Evolutionary conservation across 1,139 yeast species (phyloP).

Genomic region (Candida gigantensis): DNA sequence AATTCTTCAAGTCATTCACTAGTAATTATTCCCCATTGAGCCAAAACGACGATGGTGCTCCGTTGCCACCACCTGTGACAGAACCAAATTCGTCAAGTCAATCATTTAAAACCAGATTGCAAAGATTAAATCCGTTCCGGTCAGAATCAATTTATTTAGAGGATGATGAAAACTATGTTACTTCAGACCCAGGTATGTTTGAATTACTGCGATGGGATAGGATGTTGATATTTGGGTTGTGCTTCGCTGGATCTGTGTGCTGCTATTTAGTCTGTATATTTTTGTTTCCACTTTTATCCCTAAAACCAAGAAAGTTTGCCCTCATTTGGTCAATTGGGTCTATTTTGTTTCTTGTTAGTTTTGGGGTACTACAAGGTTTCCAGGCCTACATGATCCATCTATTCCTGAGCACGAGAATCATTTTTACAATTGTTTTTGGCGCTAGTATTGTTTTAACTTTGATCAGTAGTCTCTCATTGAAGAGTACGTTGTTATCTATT

Average conservation of each 20-base stretch:
- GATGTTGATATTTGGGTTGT: slow-evolving; percentile 54
- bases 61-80: slow-evolving; percentile 45
- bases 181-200: slow-evolving; percentile 47
- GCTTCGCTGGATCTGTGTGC: slow-evolving; percentile 53
- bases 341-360: slow-evolving; percentile 54
- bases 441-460: slow-evolving; percentile 54
- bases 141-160: slow-evolving; percentile 38
- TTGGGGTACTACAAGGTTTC: slow-evolving; percentile 59
- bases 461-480: slow-evolving; percentile 46
- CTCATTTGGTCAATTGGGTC: slow-evolving; percentile 64
- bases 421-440: slow-evolving; percentile 51
- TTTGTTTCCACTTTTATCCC: slow-evolving; percentile 55
- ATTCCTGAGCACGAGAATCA: slow-evolving; percentile 49
- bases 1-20: slow-evolving; percentile 37
- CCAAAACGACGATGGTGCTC: slow-evolving; percentile 35
- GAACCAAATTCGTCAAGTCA: slow-evolving; percentile 15
- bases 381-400: slow-evolving; percentile 50
- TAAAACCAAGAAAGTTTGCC: slow-evolving; percentile 62
- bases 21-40: slow-evolving; percentile 32
- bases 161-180: slow-evolving; percentile 48
- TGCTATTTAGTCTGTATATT: slow-evolving; percentile 58
- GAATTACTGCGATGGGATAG: slow-evolving; percentile 61
- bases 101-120: slow-evolving; percentile 32
- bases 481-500: slow-evolving; percentile 50
- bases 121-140: slow-evolving; percentile 43